Evolutionary conservation across 1,284 basidiomycete genomes (phyloP).

Genomic region (Sphaerobolus stellatus): DNA sequence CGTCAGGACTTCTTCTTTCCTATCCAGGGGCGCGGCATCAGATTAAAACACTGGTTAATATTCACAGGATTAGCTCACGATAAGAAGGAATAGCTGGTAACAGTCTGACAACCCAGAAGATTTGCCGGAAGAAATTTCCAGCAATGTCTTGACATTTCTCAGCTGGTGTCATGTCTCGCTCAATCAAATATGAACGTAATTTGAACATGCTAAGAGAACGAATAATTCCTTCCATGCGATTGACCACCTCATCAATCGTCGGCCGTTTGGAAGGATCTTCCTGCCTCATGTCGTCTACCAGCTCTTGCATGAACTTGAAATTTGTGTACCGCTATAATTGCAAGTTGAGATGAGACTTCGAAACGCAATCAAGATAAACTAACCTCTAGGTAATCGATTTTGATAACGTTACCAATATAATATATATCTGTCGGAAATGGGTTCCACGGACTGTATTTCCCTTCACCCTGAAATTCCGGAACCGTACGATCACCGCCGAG

Average conservation of each 20-base stretch:
- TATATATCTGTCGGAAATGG: conserved; percentile 39
- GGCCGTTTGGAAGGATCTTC: conserved; percentile 32
- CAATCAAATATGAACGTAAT: too few relatives aligned
- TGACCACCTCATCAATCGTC: conserved; percentile 33
- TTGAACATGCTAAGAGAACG: too few relatives aligned
- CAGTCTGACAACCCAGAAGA: too few relatives aligned
- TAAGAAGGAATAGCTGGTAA: too few relatives aligned
- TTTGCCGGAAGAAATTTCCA: too few relatives aligned
- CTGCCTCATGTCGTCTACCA: conserved; percentile 33
- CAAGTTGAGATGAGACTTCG: conserved; percentile 28
- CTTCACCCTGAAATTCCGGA: conserved; percentile 22
- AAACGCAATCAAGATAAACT: conserved; percentile 29
- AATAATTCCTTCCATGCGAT: too few relatives aligned
- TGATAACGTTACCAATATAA: conserved; percentile 34
- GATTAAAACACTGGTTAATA: too few relatives aligned
- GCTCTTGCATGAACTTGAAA: conserved; percentile 33
- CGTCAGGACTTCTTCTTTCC: too few relatives aligned
- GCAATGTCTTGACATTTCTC: too few relatives aligned
- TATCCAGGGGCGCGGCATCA: too few relatives aligned
- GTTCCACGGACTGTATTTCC: conserved; percentile 22
- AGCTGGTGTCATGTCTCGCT: too few relatives aligned
- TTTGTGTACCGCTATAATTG: conserved; percentile 21
- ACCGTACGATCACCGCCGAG: conserved; percentile 24
- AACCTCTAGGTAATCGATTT: conserved; percentile 30
- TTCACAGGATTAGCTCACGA: too few relatives aligned